Percentiles rank a stretch among this genome's conserved stretches.
phyloP scores from a whole-genome alignment of 2,329 filamentous ascomycete genomes.

The Didymella lethalis region DNA sequence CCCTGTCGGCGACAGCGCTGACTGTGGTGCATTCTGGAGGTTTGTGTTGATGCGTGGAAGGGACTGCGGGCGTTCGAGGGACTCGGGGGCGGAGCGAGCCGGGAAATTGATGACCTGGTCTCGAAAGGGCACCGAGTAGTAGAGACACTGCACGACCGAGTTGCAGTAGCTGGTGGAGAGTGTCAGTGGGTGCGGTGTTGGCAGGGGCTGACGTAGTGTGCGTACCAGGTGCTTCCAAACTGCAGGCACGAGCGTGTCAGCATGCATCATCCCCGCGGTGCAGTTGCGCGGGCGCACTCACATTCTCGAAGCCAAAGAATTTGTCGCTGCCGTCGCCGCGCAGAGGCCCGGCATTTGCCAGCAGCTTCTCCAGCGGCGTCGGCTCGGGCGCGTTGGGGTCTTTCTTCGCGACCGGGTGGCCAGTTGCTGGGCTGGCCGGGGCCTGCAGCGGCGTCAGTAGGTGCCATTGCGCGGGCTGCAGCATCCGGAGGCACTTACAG shows the following conservation, averaged over 20 bases:
- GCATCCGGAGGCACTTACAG: conserved; percentile 48
- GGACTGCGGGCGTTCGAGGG: conserved; percentile 65
- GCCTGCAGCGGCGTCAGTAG: conserved; percentile 49
- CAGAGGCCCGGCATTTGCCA: conserved; percentile 83
- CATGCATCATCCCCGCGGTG: conserved; percentile 1
- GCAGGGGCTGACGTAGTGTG: conserved; percentile 18
- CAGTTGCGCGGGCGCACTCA: conserved; percentile 60
- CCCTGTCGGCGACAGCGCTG: conserved; percentile 65
- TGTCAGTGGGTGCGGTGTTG: conserved; percentile 18
- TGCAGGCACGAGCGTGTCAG: conserved; percentile 50
- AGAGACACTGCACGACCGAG: conserved; percentile 96
- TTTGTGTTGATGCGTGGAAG: conserved; percentile 53
- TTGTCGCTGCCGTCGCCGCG: conserved; percentile 92
- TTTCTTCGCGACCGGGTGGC: conserved; percentile 63
- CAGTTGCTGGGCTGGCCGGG: conserved; percentile 57
- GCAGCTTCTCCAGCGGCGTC: conserved; percentile 74
- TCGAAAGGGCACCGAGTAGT: conserved; percentile 93
- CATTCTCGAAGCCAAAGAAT: conserved; percentile 98
- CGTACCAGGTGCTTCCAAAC: conserved; percentile 98
- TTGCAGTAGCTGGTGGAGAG: conserved; percentile 82
- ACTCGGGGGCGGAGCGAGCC: conserved; percentile 72
- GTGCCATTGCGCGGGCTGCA: conserved; percentile 30
- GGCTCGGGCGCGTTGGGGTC: conserved; percentile 64
- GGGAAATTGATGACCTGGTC: conserved; percentile 95
- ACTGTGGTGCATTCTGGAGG: conserved; percentile 44